Evolutionary conservation across 257 asterid genomes (phyloP).

Genomic region (Solanum pennellii): DNA sequence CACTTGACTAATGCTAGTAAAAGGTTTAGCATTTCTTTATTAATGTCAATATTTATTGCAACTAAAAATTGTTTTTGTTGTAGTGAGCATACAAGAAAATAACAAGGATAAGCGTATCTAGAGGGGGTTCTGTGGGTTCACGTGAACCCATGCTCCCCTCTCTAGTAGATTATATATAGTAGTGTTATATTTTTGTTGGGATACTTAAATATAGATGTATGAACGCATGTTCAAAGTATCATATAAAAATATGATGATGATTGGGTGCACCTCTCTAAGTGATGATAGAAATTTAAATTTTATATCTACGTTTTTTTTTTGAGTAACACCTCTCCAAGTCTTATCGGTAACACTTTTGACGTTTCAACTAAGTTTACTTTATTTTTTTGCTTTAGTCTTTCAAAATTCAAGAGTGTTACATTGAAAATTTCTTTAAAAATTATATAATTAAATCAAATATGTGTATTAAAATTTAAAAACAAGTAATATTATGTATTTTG

Average conservation of each 20-base stretch:
- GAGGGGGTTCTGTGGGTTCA: not conserved
- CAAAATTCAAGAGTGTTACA: not conserved
- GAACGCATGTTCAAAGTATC: not conserved
- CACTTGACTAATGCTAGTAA: too few species aligned
- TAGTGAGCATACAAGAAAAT: not conserved
- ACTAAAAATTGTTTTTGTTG: too few species aligned
- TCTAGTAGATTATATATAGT: not conserved
- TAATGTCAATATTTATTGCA: too few species aligned
- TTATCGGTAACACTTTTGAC: not conserved
- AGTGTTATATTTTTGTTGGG: not conserved
- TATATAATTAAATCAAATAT: not conserved
- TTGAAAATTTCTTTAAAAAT: not conserved
- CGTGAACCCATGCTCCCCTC: not conserved
- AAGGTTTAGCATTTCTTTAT: too few species aligned
- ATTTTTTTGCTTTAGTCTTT: not conserved
- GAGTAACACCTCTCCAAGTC: not conserved
- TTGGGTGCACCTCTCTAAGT: too few species aligned
- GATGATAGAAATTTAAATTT: too few species aligned
- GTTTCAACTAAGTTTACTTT: not conserved
- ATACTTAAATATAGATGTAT: too few species aligned
- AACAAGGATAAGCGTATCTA: not conserved
- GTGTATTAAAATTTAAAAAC: too few species aligned
- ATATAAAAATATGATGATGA: too few species aligned
- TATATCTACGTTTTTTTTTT: too few species aligned
- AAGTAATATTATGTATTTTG: not conserved